These are phyloP conservation scores for Leishmania tropica DNA, from an alignment of 208 protist genomes.

Conservation along the genomic window DNA sequence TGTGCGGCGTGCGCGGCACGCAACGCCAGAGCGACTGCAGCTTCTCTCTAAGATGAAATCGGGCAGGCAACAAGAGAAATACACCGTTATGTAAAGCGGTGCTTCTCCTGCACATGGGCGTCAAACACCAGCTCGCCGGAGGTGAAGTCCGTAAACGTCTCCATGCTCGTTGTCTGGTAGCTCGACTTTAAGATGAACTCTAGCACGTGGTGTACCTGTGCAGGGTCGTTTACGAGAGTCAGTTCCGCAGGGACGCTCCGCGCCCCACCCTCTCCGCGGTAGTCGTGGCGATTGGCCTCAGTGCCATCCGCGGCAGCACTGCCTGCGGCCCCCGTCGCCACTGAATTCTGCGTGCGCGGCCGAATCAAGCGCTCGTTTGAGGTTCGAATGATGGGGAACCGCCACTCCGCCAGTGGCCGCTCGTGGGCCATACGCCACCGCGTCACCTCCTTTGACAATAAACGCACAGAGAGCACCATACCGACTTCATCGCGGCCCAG, in stretches of 20 bases:
- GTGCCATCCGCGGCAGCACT: not conserved
- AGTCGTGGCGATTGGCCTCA: conserved; percentile 1
- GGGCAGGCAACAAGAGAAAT: not conserved
- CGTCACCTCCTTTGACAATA: conserved; percentile 25
- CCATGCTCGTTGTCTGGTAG: conserved; percentile 66
- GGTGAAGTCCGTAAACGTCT: conserved; percentile 65
- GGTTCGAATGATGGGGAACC: conserved; percentile 41
- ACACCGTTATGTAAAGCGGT: not conserved
- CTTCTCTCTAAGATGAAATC: not conserved
- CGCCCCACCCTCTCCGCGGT: not conserved
- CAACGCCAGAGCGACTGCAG: not conserved
- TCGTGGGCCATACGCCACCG: conserved; percentile 36
- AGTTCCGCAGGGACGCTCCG: conserved; percentile 19
- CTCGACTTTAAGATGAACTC: conserved; percentile 73
- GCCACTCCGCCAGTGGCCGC: conserved; percentile 41
- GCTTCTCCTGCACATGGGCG: conserved; percentile 46
- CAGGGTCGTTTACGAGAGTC: conserved; percentile 60
- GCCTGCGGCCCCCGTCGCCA: not conserved
- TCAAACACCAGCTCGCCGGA: conserved; percentile 72
- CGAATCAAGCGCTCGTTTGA: conserved; percentile 30
- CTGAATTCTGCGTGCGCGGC: conserved; percentile 1
- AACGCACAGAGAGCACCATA: conserved; percentile 37
- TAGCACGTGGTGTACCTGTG: conserved; percentile 65
- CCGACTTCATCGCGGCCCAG: conserved; percentile 38
- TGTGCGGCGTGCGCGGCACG: not conserved